Conservation (phyloP, 768 basidiomycete species). For the Kwoniella bestiolae region DNA sequence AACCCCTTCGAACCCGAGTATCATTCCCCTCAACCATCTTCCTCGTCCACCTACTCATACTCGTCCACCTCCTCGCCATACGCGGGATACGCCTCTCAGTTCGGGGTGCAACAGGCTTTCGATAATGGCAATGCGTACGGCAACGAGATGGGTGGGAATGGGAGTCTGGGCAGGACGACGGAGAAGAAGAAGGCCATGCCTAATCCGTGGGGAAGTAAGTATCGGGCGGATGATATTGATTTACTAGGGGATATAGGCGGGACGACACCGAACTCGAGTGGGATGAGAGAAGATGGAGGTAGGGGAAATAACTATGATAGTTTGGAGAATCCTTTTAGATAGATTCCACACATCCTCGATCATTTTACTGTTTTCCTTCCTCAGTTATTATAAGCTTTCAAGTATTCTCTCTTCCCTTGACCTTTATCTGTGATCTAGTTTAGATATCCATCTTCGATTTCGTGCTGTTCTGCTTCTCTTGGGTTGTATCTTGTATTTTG, state of each 20-base stretch:
- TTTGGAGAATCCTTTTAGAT: slow-evolving; percentile 21
- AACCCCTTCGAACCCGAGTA: slow-evolving; percentile 25
- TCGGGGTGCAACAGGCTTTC: slow-evolving; percentile 4
- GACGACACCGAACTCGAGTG: slow-evolving; percentile 19
- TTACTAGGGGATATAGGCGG: slow-evolving; percentile 19
- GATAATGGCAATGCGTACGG: not conserved
- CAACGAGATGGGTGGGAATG: no score
- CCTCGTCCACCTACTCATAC: slow-evolving; percentile 4
- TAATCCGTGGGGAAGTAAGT: slow-evolving; percentile 20
- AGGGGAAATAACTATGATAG: not conserved
- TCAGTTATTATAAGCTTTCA: not conserved
- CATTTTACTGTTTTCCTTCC: not conserved
- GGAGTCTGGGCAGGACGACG: not conserved
- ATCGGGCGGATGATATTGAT: slow-evolving; percentile 22
- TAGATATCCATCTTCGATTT: no score
- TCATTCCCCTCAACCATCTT: slow-evolving; percentile 22
- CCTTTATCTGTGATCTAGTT: no score
- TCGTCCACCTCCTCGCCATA: slow-evolving; percentile 4
- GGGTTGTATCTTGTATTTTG: not conserved
- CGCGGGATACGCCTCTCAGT: slow-evolving; percentile 7
- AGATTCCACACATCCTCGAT: not conserved
- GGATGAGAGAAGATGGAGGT: slow-evolving; percentile 15
- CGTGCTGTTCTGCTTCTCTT: not conserved
- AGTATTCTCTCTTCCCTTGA: no score
- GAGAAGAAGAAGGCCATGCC: slow-evolving; percentile 15